These are phyloP conservation scores for Leccinum griseonigrum DNA, from an alignment of 1,284 basidiomycete species.

Conservation along the genomic window DNA sequence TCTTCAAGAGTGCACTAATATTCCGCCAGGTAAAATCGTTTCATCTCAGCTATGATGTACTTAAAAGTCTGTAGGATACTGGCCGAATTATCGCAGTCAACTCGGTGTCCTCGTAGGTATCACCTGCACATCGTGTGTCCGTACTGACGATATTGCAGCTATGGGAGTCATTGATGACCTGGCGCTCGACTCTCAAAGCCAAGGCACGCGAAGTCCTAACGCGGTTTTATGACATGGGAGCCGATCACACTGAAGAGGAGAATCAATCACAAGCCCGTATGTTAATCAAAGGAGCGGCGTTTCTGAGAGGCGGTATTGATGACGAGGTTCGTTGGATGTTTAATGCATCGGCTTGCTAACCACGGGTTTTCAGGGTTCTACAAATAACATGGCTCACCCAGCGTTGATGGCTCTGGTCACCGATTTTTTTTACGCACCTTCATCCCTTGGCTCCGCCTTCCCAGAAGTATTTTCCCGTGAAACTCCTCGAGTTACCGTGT, in stretches of 20 bases:
- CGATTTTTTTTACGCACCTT: not conserved
- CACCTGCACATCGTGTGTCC: too few species aligned
- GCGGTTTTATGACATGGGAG: not conserved
- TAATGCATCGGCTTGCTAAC: not conserved
- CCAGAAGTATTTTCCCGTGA: not conserved
- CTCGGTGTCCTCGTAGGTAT: too few species aligned
- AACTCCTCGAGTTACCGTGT: not conserved
- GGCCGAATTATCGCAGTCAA: too few species aligned
- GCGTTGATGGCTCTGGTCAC: not conserved
- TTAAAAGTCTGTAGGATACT: too few species aligned
- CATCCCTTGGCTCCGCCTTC: not conserved
- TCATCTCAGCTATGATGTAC: not conserved
- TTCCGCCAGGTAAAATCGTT: not conserved
- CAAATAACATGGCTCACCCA: not conserved
- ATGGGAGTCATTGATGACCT: not conserved
- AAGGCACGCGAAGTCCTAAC: not conserved
- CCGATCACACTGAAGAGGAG: not conserved
- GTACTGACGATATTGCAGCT: too few species aligned
- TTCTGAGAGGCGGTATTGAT: not conserved
- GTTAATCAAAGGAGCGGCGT: not conserved
- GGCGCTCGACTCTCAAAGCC: not conserved
- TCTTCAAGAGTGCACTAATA: too few species aligned
- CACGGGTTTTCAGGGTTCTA: not conserved
- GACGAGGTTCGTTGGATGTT: not conserved
- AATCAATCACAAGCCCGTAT: not conserved